Conservation (phyloP, 495 filamentous ascomycete species). For the Penicillium canescens region DNA sequence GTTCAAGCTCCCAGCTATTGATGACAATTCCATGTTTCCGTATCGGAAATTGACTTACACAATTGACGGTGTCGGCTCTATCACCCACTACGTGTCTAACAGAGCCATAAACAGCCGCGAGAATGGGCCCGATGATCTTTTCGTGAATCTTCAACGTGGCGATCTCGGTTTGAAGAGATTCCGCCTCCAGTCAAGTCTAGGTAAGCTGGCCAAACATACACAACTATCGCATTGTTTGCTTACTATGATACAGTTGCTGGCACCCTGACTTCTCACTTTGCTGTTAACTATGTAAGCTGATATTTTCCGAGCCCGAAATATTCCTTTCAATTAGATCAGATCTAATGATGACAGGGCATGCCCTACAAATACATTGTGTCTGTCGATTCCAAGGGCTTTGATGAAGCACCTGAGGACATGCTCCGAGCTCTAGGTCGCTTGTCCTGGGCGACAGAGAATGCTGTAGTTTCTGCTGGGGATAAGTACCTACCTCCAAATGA, state of each 20-base stretch:
- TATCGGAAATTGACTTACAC: constrained; percentile 33
- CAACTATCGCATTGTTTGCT: neutral
- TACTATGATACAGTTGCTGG: constrained; percentile 27
- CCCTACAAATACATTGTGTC: constrained; percentile 80
- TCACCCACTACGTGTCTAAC: constrained; percentile 64
- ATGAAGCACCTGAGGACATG: constrained; percentile 58
- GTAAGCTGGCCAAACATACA: constrained; percentile 26
- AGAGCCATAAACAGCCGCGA: constrained; percentile 42
- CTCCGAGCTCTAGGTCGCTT: constrained; percentile 59
- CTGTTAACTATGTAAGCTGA: constrained; percentile 67
- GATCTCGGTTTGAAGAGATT: constrained; percentile 63
- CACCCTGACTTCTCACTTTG: constrained; percentile 65
- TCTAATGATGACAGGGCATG: constrained; percentile 56
- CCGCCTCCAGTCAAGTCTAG: constrained; percentile 36
- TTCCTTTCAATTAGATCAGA: constrained; percentile 6
- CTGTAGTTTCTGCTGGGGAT: constrained; percentile 28
- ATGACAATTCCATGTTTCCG: constrained; percentile 17
- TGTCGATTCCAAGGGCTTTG: constrained; percentile 63
- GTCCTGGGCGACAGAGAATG: constrained; percentile 60
- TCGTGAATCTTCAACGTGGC: constrained; percentile 55
- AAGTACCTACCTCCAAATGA: constrained; percentile 59
- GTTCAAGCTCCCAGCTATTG: constrained; percentile 14
- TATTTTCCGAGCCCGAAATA: neutral
- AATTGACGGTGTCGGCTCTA: constrained; percentile 50
- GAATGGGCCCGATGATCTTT: constrained; percentile 65